Conservation (phyloP, 2,329 filamentous ascomycete species). For the Colletotrichum spinosum region DNA sequence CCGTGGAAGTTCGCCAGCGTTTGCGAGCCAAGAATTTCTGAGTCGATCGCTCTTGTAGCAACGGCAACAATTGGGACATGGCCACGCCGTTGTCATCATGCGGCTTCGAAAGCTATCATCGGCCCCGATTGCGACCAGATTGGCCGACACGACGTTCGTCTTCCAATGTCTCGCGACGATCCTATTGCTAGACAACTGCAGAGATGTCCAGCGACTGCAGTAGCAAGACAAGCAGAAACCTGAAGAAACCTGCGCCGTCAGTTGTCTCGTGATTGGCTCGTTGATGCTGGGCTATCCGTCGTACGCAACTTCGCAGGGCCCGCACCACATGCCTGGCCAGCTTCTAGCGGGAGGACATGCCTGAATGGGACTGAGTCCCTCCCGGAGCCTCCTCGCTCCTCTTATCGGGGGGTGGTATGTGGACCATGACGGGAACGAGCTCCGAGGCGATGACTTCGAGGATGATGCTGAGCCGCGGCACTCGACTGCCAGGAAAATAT, state of each 20-base stretch:
- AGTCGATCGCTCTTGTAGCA: no score
- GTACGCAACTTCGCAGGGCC: constrained; percentile 15
- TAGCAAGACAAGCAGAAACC: constrained; percentile 2
- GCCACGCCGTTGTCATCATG: no score
- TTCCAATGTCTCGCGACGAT: neutral
- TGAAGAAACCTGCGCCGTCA: constrained; percentile 17
- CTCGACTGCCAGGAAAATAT: constrained; percentile 14
- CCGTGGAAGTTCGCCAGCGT: neutral
- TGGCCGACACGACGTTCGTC: neutral
- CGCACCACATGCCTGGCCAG: neutral
- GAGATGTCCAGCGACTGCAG: neutral
- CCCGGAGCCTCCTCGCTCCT: constrained; percentile 33
- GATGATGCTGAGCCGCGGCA: no score
- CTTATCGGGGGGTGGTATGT: constrained; percentile 18
- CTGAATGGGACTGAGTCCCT: constrained; percentile 27
- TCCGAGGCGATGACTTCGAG: no score
- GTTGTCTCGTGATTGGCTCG: constrained; percentile 1
- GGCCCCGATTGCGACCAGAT: no score
- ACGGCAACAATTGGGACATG: no score
- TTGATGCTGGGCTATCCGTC: constrained; percentile 2
- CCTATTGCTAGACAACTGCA: neutral
- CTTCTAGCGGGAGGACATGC: constrained; percentile 34
- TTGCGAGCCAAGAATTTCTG: no score
- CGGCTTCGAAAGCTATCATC: no score
- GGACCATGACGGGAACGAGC: neutral